phyloP scores from a whole-genome alignment of 1,284 basidiomycete species.

The Phellinidium pouzarii region DNA sequence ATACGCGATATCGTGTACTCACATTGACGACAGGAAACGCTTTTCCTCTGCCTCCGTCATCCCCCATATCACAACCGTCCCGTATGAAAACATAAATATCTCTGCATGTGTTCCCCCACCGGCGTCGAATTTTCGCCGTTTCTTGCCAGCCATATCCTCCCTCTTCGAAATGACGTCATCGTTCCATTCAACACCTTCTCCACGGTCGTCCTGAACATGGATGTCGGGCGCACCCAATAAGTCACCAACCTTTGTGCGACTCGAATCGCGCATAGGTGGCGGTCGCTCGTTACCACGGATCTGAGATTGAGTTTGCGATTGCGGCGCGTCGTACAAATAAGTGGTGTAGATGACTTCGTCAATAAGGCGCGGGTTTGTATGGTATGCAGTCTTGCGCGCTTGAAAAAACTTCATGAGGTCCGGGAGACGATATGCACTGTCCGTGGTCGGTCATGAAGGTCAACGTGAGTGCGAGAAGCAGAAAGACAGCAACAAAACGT shows the following conservation, averaged over 20 bases:
- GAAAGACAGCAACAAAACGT: slow-evolving; percentile 24
- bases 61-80: slow-evolving; percentile 93
- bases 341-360: slow-evolving; percentile 81
- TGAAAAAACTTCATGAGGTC: slow-evolving; percentile 87
- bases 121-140: slow-evolving; percentile 57
- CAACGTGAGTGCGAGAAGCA: background rate
- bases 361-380: slow-evolving; percentile 75
- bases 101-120: slow-evolving; percentile 68
- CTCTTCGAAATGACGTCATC: slow-evolving; percentile 26
- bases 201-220: slow-evolving; percentile 26
- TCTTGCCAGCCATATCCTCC: slow-evolving; percentile 31
- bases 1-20: slow-evolving; percentile 30
- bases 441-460: background rate
- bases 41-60: slow-evolving; percentile 93
- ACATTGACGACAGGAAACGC: slow-evolving; percentile 84
- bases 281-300: slow-evolving; percentile 19
- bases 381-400: slow-evolving; percentile 73
- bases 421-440: slow-evolving; percentile 80
- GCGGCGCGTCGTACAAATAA: slow-evolving; percentile 53
- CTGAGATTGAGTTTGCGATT: slow-evolving; percentile 28
- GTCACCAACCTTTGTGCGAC: slow-evolving; percentile 43
- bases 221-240: slow-evolving; percentile 70
- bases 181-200: slow-evolving; percentile 17
- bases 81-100: slow-evolving; percentile 91
- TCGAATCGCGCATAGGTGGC: slow-evolving; percentile 17